Evolutionary conservation across 2,329 filamentous ascomycete species (phyloP).

Genomic region (Fusarium sp.): DNA sequence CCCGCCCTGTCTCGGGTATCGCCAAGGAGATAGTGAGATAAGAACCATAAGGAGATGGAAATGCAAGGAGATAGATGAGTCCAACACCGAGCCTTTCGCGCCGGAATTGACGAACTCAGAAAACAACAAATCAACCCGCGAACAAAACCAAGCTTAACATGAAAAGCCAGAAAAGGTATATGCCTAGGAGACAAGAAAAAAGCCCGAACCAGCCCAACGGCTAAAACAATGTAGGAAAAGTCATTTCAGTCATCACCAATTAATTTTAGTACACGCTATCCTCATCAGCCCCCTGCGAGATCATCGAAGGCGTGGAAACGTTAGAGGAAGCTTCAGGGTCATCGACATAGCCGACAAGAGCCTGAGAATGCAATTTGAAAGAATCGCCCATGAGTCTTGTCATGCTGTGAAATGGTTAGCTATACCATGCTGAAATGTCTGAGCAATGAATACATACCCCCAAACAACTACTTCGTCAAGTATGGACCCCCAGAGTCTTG

Average conservation of each 20-base stretch:
- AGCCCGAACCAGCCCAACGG: slow-evolving; percentile 37
- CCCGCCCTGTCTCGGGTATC: slow-evolving; percentile 54
- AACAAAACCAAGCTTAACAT: slow-evolving; percentile 48
- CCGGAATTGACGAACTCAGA: slow-evolving; percentile 42
- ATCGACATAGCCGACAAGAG: slow-evolving; percentile 93
- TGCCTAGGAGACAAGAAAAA: slow-evolving; percentile 46
- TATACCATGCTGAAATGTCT: not conserved
- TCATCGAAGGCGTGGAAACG: slow-evolving; percentile 77
- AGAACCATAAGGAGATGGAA: slow-evolving; percentile 43
- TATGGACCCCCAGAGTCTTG: slow-evolving; percentile 96
- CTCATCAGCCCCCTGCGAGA: slow-evolving; percentile 76
- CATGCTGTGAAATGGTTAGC: slow-evolving; percentile 67
- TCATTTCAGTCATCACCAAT: slow-evolving; percentile 63
- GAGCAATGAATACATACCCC: slow-evolving; percentile 78
- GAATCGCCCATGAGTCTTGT: slow-evolving; percentile 97
- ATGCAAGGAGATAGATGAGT: slow-evolving; percentile 42
- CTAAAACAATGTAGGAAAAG: slow-evolving; percentile 55
- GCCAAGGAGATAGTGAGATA: slow-evolving; percentile 48
- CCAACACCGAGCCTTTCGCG: slow-evolving; percentile 46
- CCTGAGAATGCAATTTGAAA: slow-evolving; percentile 96
- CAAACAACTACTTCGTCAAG: slow-evolving; percentile 98
- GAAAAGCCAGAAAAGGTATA: slow-evolving; percentile 48
- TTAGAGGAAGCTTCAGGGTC: slow-evolving; percentile 77
- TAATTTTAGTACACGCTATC: slow-evolving; percentile 75
- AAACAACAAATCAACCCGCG: slow-evolving; percentile 35